Base-by-base conservation (phyloP, 2,329 filamentous ascomycete genomes). In the Cladosporium cucumerinum region DNA sequence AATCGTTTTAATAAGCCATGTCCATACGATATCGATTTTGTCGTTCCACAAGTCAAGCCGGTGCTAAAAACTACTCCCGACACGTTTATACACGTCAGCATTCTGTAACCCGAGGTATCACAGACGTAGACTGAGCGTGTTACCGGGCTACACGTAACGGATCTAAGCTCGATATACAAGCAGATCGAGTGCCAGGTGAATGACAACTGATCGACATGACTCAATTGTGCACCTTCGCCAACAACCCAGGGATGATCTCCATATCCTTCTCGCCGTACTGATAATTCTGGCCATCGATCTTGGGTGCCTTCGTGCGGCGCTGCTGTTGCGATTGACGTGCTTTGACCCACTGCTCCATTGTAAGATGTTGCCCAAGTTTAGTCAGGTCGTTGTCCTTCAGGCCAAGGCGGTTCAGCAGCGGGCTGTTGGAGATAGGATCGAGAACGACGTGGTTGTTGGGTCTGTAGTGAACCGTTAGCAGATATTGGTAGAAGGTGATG, bases 291-390 rank as follows among this genome's bases (percentile, higher is more conserved):
- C 77, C 77, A 57, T 80, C 77, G 64, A 74, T 78, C 65, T 74
- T 76, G 57, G 78, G 78, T 21, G 74, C 74, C 14, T 75, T 70
- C 3, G 76, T 78, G 49, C 72, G 71, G 5, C 76, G 74, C 67
- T 62, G 76, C 66, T 78, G 72, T 66, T 80, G 78, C 5, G 68
- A 69, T 63, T 73, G 71, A 2, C 70, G 65, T 1, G 69, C 75
- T 65, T 74, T 77, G 8, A 81, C 78, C 78, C 79, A 81, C 65
- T 81, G 71, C 62, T 79, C 79, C 76, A 81, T 79, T 2, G 79
- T 82, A 7, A 82, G 72, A 49, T 78, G 73, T 68, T 79, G 75
- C 66, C 69, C 70, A 6, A 74, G 54, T 36, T 68, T 66, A 12
- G 60, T 62, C 60, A 62, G 14, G 34, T 62, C 49, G 18, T 62